Percentiles rank a stretch among this genome's conserved stretches.
Conservation (phyloP, 495 filamentous ascomycete species). For the Barbatosphaeria neglecta region DNA sequence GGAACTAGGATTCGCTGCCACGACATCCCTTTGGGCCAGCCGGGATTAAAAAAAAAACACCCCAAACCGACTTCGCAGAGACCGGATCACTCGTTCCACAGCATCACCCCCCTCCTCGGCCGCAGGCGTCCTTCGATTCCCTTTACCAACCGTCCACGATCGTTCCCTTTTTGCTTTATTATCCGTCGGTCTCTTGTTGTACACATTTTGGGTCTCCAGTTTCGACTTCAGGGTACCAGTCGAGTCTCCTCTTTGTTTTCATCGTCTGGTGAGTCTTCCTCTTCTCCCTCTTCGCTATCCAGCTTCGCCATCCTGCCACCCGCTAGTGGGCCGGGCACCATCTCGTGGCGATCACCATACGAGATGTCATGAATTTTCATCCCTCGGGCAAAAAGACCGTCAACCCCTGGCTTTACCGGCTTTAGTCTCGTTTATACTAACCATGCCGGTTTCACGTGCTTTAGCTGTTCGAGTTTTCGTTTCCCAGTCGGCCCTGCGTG, state of each 20-base stretch:
- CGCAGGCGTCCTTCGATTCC: slow-evolving; percentile 46
- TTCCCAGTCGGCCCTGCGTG: too few relatives aligned
- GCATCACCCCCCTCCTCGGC: slow-evolving; percentile 22
- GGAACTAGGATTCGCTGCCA: slow-evolving; percentile 11
- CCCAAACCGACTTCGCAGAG: slow-evolving; percentile 29
- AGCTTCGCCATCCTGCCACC: neutral
- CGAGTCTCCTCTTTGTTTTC: neutral
- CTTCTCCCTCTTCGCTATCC: too few relatives aligned
- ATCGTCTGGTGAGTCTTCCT: slow-evolving; percentile 10
- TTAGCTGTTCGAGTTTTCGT: too few relatives aligned
- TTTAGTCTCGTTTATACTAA: too few relatives aligned
- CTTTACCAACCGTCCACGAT: slow-evolving; percentile 17
- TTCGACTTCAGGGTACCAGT: neutral
- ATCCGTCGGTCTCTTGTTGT: neutral
- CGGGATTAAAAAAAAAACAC: slow-evolving; percentile 12
- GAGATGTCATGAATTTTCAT: too few relatives aligned
- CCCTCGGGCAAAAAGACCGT: too few relatives aligned
- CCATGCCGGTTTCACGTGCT: too few relatives aligned
- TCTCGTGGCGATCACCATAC: neutral
- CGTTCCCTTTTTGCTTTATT: slow-evolving; percentile 16
- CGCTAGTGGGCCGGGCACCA: neutral
- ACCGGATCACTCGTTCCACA: slow-evolving; percentile 23
- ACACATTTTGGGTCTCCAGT: neutral
- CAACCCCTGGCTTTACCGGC: too few relatives aligned
- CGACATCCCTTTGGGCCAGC: slow-evolving; percentile 11